Evolutionary conservation across 805 yeast genomes (phyloP), one percentile per base, ranked within the genome.

Genomic region (Saccharomycopsis oosterbeekiorum): DNA sequence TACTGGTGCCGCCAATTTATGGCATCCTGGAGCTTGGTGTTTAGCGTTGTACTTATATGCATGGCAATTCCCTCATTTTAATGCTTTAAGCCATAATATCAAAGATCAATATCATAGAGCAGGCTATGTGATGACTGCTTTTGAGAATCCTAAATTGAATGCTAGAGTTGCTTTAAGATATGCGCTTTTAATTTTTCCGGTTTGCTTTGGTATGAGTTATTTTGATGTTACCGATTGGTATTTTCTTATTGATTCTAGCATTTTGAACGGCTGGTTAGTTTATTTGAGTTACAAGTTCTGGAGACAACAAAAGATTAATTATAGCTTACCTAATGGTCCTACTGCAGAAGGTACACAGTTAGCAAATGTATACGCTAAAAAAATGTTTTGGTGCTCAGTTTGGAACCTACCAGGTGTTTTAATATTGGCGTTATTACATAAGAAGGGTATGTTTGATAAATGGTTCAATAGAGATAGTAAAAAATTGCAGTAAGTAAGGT

Each of bases 61-160:
- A 6, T 94, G 99, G 99, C 99, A 94, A 73, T 94, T 94, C 73
- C 99, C 99, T 1, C 99, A 94, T 72, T 94, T 94, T 77, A 94
- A 93, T 74, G 83, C 97, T 0, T 80, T 94, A 56, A 86, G 96
- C 59, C 97, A 92, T 73, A 86, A 86, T 67, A 85, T 94, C 62
- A 86, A 91, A 57, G 85, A 84, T 60, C 97, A 94, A 70, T 94
- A 94, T 71, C 85, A 87, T 68, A 78, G 80, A 56, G 99, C 99
- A 0, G 99, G 99, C 0, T 94, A 94, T 73, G 91, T 90, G n/a
- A 94, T 94, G 99, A 81, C 97, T 0, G 96, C 97, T 0, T 92
- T 88, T 76, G 92, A 85, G 65, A 89, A 93, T 69, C 99, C 99
- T 1, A 82, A 82, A 62, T 75, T 94, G 58, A 94, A 94, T 70